Base-by-base conservation (phyloP, 768 basidiomycete species). In the Leccinum boreale region DNA sequence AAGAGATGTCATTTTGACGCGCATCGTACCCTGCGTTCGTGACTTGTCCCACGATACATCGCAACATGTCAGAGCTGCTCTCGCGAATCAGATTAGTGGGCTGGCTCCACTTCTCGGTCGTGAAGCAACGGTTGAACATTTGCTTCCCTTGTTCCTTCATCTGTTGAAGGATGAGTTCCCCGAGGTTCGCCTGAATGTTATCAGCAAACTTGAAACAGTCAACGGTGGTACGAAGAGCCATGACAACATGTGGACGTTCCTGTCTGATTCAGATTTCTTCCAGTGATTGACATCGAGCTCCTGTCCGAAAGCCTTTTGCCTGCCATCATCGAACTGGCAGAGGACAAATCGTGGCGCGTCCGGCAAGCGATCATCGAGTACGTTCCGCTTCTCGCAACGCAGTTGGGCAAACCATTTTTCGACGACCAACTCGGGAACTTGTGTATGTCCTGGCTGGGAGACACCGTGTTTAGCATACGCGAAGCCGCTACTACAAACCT, bases 281-380 rank as follows among this genome's bases (percentile, higher is more conserved):
- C 61, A 95, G 97, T 98, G n/a, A 98, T 99, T 63, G 97, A 97
- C 48, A 97, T 98, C 67, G 93, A 98, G 59, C 81, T 94, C 29
- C 77, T 99, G 52, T 93, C 94, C 1, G 94, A 95, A 64, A 95
- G 92, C 63, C 87, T 99, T 36, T 84, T 99, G 29, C 97, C 97
- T 9, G 97, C 97, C 36, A 98, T 99, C 63, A 91, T 98, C 61
- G 92, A 98, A 70, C 81, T 99, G 33, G 97, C 97, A 8, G 96
- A 98, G 74, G 97, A 99, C 79, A 99, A 98, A 73, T 97, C 97
- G 59, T 99, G 97, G 97, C 90, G 97, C 28, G 96, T 99, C 19
- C 89, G 97, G 65, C 97, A 99, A 74, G 97, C 97, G 8, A 98
- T 99, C 77, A 99, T 99, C 74, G 97, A 98, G 75, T 98, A 99